Evolutionary conservation across 257 asterid genomes (phyloP).

Genomic region (Przewalskia tangutica): DNA sequence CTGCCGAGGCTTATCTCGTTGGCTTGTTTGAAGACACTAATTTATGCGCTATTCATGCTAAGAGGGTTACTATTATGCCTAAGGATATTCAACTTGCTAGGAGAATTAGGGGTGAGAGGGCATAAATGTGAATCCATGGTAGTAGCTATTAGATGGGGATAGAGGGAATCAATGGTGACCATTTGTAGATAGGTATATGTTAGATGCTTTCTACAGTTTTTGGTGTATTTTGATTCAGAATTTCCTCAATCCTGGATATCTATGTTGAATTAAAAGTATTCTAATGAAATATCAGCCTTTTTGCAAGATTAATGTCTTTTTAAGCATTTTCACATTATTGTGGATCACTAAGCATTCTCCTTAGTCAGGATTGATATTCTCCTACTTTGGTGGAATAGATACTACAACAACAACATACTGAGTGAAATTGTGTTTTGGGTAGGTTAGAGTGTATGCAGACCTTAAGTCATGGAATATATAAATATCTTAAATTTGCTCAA

Average conservation of each 20-base stretch:
- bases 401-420: too few relatives aligned
- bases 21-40: conserved; percentile 30
- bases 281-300: not conserved
- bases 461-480: not conserved
- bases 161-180: not conserved
- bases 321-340: not conserved
- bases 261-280: not conserved
- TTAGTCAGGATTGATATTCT: not conserved
- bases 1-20: conserved; percentile 24
- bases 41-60: conserved; percentile 29
- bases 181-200: not conserved
- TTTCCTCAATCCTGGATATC: not conserved
- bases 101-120: conserved; percentile 28
- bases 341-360: not conserved
- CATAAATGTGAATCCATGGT: not conserved
- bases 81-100: conserved; percentile 31
- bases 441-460: too few relatives aligned
- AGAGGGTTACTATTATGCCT: conserved; percentile 29
- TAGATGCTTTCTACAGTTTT: not conserved
- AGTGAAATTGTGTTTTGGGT: too few relatives aligned
- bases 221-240: not conserved
- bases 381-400: not conserved
- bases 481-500: not conserved
- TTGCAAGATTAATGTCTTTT: not conserved
- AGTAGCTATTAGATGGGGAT: not conserved